Conservation (phyloP, 768 basidiomycete genomes). For the Boletus barrowsii region DNA sequence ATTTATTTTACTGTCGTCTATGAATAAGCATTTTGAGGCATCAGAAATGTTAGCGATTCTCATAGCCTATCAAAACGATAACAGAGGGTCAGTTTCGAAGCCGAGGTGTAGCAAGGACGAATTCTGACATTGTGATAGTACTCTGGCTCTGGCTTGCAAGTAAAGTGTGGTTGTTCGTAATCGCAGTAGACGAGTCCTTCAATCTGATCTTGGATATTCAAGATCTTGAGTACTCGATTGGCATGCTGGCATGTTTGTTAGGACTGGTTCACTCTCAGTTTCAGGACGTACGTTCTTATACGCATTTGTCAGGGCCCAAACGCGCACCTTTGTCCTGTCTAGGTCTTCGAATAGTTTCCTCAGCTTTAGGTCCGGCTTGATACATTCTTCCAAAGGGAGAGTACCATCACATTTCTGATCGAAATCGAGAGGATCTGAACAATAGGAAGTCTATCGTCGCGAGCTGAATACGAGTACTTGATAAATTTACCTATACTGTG, state of each 20-base stretch:
- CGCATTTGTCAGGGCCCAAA: slow-evolving; percentile 88
- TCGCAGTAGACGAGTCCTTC: slow-evolving; percentile 79
- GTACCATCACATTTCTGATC: slow-evolving; percentile 81
- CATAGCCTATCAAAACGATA: slow-evolving; percentile 52
- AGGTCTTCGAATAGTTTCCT: slow-evolving; percentile 75
- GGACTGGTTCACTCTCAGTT: background rate
- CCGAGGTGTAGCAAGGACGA: background rate
- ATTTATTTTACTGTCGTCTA: slow-evolving; percentile 75
- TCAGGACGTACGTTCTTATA: slow-evolving; percentile 57
- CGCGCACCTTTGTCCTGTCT: slow-evolving; percentile 69
- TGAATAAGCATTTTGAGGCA: slow-evolving; percentile 69
- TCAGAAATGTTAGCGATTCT: slow-evolving; percentile 56
- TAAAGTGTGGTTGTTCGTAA: slow-evolving; percentile 62
- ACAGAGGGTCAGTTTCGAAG: background rate
- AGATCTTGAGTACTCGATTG: slow-evolving; percentile 69
- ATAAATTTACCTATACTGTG: slow-evolving; percentile 61
- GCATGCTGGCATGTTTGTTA: slow-evolving; percentile 58
- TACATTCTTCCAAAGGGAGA: slow-evolving; percentile 77
- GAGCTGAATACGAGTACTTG: background rate
- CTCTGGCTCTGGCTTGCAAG: slow-evolving; percentile 77
- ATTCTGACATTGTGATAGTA: slow-evolving; percentile 59
- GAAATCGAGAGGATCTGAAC: slow-evolving; percentile 79
- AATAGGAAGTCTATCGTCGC: background rate
- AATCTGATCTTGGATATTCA: slow-evolving; percentile 68
- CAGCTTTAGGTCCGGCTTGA: slow-evolving; percentile 58